Evolutionary conservation across 257 asterid species (phyloP).

Genomic region (Fraxinus anomala): DNA sequence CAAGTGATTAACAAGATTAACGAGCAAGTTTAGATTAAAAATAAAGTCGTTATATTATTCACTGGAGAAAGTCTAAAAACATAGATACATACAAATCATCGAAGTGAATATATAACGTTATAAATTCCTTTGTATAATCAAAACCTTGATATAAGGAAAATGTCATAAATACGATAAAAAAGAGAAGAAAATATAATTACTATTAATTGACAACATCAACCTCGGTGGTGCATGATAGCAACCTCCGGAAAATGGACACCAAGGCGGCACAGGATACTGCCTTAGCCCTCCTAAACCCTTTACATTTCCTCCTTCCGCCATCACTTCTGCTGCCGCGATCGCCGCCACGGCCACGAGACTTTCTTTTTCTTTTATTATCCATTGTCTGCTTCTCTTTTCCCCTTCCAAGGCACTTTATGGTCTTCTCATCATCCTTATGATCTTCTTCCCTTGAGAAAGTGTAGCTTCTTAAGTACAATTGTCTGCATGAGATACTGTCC

Average conservation of each 20-base stretch:
- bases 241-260: conserved; percentile 58
- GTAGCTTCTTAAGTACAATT: conserved; percentile 77
- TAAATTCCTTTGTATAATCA: neutral
- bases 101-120: neutral
- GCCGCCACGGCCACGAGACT: neutral
- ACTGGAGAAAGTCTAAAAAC: neutral
- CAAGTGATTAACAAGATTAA: no score
- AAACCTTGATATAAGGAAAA: neutral
- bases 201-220: conserved; percentile 69
- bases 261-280: conserved; percentile 43
- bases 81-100: neutral
- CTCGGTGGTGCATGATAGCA: conserved; percentile 79
- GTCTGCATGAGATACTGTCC: conserved; percentile 82
- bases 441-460: conserved; percentile 76
- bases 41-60: neutral
- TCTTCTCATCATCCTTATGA: conserved; percentile 24
- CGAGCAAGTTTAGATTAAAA: no score
- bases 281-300: conserved; percentile 45
- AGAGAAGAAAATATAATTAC: neutral
- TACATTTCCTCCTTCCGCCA: conserved; percentile 30
- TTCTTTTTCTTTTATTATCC: conserved; percentile 21
- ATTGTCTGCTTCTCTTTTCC: conserved; percentile 4
- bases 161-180: neutral
- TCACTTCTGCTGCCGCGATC: conserved; percentile 15
- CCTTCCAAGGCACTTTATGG: conserved; percentile 51